Evolutionary conservation across 2,329 filamentous ascomycete species (phyloP), one percentile per base, ranked within the genome.

Genomic region (Torrubiella hemipterigena): DNA sequence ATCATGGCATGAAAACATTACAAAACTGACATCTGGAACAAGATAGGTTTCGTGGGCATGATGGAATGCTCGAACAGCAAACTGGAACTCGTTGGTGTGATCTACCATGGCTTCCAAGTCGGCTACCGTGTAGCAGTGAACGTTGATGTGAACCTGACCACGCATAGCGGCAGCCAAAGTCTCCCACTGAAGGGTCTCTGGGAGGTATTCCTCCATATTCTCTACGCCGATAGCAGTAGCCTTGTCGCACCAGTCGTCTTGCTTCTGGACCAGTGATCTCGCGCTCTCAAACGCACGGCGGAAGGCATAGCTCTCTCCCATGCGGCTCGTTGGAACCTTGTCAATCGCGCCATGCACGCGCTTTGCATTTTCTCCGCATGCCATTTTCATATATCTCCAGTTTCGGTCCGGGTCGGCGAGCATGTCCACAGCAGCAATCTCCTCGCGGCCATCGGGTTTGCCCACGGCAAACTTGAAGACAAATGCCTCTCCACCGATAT

Each of bases 341-440:
- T 71, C 72, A 5, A 55, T 45, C 27, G 58, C 59, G 8, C 74
- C 74, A 37, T 80, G 77, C 1, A 73, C 56, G 1, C 63, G 55
- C 55, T 80, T 80, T 2, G 77, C 59, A 42, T 82, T 82, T 52
- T 82, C 77, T 21, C 77, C 77, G 40, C 77, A 82, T 0, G 78
- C 78, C 77, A 82, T 82, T 56, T 83, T 82, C 64, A 83, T 78
- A 50, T 79, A 82, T 14, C 78, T 64, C 69, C 75, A 78, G 37
- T 59, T 69, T 15, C 63, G 61, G 25, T 77, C 74, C 1, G 76
- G 76, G 31, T 80, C 73, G 2, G 77, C 77, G 8, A 81, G 59
- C 58, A 81, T 63, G 40, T 79, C 70, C 16, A 61, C 54, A 3
- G 69, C 72, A 32, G 74, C 78, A 26, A 77, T 66, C 48, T 81